A percentile compares a stretch with the other conserved stretches of the same genome.
Conservation (phyloP, 495 filamentous ascomycete genomes). For the Aspergillus coremiiformis region DNA sequence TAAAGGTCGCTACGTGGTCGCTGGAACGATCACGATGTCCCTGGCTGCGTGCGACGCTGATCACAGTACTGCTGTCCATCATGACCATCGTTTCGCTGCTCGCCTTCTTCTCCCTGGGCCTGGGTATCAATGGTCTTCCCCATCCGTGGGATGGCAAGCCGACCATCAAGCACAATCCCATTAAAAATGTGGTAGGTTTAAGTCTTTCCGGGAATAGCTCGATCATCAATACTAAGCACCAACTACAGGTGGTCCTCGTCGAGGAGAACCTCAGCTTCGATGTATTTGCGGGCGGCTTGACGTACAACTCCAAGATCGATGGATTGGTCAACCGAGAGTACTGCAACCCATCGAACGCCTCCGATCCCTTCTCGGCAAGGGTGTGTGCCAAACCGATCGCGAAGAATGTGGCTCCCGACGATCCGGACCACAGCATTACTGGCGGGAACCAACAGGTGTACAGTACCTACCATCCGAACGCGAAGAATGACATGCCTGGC, state of each 20-base stretch:
- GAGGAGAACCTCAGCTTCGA: conserved; percentile 43
- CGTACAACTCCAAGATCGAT: conserved; percentile 29
- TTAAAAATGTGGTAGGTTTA: conserved; percentile 32
- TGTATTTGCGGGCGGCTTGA: conserved; percentile 34
- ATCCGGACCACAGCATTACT: conserved; percentile 43
- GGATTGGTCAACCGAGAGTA: conserved; percentile 27
- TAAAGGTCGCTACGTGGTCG: not conserved
- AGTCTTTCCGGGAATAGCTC: not conserved
- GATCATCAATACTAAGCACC: not conserved
- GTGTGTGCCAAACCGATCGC: conserved; percentile 31
- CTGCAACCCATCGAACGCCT: conserved; percentile 37
- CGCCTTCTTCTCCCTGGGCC: conserved; percentile 3
- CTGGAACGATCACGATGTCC: not conserved
- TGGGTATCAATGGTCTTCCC: conserved; percentile 3
- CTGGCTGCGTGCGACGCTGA: not conserved
- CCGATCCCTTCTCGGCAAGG: conserved; percentile 21
- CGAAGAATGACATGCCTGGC: conserved; percentile 14
- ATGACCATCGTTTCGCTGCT: conserved; percentile 3
- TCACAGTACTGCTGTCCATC: not conserved
- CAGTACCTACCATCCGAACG: conserved; percentile 34
- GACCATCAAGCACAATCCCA: conserved; percentile 21
- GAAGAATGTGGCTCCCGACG: conserved; percentile 33
- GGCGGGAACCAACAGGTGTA: conserved; percentile 45
- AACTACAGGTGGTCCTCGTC: conserved; percentile 25
- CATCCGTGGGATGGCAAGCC: conserved; percentile 1